phyloP scores from a whole-genome alignment of 139 green algal species.

The Tetradesmus obliquus region DNA sequence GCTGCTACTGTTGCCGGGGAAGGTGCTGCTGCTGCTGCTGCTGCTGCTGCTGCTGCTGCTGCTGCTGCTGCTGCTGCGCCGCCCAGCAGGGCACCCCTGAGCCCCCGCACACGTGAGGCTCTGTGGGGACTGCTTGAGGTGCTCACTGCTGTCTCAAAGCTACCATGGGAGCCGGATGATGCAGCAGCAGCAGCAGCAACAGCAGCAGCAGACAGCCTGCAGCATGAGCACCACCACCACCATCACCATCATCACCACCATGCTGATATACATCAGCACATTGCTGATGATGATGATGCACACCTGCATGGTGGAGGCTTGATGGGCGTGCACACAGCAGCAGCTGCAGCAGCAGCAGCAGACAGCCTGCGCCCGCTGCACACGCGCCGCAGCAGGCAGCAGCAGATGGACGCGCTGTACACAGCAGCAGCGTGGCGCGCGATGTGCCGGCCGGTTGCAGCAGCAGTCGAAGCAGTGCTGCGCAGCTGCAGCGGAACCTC shows the following conservation, averaged over 20 bases:
- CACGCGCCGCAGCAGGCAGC: not conserved
- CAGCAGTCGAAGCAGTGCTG: slow-evolving; percentile 11
- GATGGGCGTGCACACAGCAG: not conserved
- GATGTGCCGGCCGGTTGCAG: slow-evolving; percentile 19
- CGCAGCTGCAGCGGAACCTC: slow-evolving; percentile 1
- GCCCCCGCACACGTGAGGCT: not conserved
- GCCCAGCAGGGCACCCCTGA: not conserved
- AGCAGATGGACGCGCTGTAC: not conserved
- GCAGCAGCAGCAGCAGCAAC: not conserved
- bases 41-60: not conserved
- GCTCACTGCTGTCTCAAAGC: slow-evolving; percentile 18
- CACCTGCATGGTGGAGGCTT: not conserved
- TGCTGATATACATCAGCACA: not conserved
- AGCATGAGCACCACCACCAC: not conserved
- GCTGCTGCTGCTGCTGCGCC: not conserved
- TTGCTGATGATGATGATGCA: not conserved
- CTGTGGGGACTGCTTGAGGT: slow-evolving; percentile 2
- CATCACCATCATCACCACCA: not conserved
- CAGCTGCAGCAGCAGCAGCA: not conserved
- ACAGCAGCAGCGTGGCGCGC: not conserved
- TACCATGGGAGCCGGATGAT: not conserved
- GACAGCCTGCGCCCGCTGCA: not conserved
- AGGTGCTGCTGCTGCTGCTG: not conserved
- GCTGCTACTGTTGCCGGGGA: not conserved
- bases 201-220: not conserved